Percentiles rank a stretch among this genome's conserved stretches.
These are phyloP conservation scores for Atractiella rhizophila DNA, from an alignment of 768 basidiomycete genomes.

Conservation along the genomic window DNA sequence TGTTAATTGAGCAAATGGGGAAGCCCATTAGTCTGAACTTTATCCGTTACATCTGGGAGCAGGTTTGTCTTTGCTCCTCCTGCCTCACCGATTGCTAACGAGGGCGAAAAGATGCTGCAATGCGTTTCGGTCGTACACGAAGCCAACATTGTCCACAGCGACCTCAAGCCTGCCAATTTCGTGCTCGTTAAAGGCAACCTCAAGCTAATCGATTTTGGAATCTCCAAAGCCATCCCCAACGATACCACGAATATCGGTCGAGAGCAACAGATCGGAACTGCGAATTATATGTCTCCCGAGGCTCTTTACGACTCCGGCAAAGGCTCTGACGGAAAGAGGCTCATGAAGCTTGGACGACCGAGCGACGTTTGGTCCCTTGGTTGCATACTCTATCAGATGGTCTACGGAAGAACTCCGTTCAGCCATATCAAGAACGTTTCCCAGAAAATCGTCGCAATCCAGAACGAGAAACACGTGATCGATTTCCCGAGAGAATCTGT, in stretches of 20 bases:
- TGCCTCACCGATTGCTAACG: not conserved
- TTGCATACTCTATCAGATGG: slow-evolving; percentile 95
- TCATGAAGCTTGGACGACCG: slow-evolving; percentile 72
- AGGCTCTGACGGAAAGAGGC: slow-evolving; percentile 48
- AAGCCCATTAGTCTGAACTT: slow-evolving; percentile 76
- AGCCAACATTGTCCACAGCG: slow-evolving; percentile 95
- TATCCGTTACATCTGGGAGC: slow-evolving; percentile 89
- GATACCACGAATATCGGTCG: slow-evolving; percentile 96
- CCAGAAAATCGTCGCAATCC: slow-evolving; percentile 85
- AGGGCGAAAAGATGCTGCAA: slow-evolving; percentile 58
- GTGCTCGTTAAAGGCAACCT: slow-evolving; percentile 81
- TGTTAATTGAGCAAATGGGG: slow-evolving; percentile 60
- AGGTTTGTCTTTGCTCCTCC: slow-evolving; percentile 30
- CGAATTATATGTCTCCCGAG: slow-evolving; percentile 98
- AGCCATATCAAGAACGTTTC: slow-evolving; percentile 45
- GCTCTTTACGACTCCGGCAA: slow-evolving; percentile 44
- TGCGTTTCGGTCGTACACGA: slow-evolving; percentile 96
- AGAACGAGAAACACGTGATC: slow-evolving; percentile 47
- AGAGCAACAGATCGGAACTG: slow-evolving; percentile 87
- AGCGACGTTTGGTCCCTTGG: slow-evolving; percentile 96
- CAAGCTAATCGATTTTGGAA: slow-evolving; percentile 98
- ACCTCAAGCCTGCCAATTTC: slow-evolving; percentile 95
- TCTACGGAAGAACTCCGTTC: slow-evolving; percentile 84
- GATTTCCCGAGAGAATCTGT: slow-evolving; percentile 46
- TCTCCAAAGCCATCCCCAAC: slow-evolving; percentile 92